Evolutionary conservation across 768 basidiomycete genomes (phyloP).

Genomic region (Trametes elegans): DNA sequence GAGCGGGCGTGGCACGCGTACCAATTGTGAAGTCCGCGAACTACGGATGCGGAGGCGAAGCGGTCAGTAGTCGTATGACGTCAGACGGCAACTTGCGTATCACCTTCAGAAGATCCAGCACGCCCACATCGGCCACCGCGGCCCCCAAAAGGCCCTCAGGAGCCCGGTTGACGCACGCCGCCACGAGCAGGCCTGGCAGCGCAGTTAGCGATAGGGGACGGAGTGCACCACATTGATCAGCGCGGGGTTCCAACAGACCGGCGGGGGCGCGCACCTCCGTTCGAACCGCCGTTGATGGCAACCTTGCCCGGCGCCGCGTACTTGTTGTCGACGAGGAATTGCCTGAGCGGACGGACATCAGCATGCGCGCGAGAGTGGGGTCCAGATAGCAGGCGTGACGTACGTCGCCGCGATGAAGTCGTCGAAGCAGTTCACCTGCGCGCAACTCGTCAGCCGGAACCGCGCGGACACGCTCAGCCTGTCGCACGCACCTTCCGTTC

Average conservation of each 20-base stretch:
- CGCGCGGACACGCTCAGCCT: conserved; percentile 2
- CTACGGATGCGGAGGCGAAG: conserved; percentile 36
- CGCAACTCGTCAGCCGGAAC: neutral
- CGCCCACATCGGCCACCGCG: conserved; percentile 79
- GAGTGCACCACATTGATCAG: too few species aligned
- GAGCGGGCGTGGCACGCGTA: too few species aligned
- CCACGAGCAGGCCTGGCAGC: conserved; percentile 69
- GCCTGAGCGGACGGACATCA: conserved; percentile 35
- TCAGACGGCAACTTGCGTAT: neutral
- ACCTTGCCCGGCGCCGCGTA: conserved; percentile 69
- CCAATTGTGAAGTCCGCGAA: conserved; percentile 80
- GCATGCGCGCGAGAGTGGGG: neutral
- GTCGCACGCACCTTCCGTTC: conserved; percentile 58
- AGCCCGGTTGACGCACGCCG: conserved; percentile 81
- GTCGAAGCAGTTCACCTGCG: conserved; percentile 69
- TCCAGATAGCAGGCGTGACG: conserved; percentile 28
- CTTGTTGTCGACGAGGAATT: conserved; percentile 71
- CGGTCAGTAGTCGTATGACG: neutral
- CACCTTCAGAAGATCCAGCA: conserved; percentile 77
- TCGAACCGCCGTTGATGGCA: conserved; percentile 76
- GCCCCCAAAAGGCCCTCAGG: conserved; percentile 76
- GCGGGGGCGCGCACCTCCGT: conserved; percentile 68
- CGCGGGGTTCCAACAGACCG: too few species aligned
- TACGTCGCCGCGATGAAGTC: conserved; percentile 84
- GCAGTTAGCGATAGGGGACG: neutral